Evolutionary conservation across 139 green algal species (phyloP).

Genomic region (Pycnococcus provasolii): DNA sequence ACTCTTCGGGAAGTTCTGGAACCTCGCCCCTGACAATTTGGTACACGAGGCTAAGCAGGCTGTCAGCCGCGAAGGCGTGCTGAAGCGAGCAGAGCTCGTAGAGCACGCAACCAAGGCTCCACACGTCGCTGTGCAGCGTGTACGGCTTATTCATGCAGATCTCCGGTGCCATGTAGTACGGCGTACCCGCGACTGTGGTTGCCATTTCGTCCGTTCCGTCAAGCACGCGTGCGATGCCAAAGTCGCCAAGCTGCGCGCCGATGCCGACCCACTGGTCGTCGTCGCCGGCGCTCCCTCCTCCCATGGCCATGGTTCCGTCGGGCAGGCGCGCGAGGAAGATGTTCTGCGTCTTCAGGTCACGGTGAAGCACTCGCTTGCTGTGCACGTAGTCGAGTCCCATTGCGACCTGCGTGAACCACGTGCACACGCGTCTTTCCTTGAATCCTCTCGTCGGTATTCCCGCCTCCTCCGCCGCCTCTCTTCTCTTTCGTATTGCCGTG

Average conservation of each 20-base stretch:
- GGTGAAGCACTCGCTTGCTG: conserved; percentile 22
- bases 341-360: conserved; percentile 35
- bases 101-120: conserved; percentile 18
- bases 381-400: conserved; percentile 26
- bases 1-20: too few relatives aligned
- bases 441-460: not conserved
- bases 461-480: not conserved
- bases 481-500: conserved; percentile 3
- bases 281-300: too few relatives aligned
- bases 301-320: too few relatives aligned
- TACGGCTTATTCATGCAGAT: conserved; percentile 25
- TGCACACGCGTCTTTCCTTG: conserved; percentile 9
- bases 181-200: conserved; percentile 27
- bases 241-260: conserved; percentile 25
- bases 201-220: conserved; percentile 19
- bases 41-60: conserved; percentile 19
- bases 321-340: conserved; percentile 15
- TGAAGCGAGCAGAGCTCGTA: conserved; percentile 23
- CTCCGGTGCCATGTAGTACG: conserved; percentile 23
- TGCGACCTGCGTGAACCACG: conserved; percentile 24
- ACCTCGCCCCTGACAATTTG: not conserved
- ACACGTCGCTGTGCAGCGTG: conserved; percentile 22
- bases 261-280: not conserved
- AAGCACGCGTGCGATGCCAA: conserved; percentile 26
- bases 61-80: conserved; percentile 16